These are phyloP conservation scores for Marchantia paleacea DNA, from an alignment of 225 moss, liverwort and hornwort species.

Conservation along the genomic window DNA sequence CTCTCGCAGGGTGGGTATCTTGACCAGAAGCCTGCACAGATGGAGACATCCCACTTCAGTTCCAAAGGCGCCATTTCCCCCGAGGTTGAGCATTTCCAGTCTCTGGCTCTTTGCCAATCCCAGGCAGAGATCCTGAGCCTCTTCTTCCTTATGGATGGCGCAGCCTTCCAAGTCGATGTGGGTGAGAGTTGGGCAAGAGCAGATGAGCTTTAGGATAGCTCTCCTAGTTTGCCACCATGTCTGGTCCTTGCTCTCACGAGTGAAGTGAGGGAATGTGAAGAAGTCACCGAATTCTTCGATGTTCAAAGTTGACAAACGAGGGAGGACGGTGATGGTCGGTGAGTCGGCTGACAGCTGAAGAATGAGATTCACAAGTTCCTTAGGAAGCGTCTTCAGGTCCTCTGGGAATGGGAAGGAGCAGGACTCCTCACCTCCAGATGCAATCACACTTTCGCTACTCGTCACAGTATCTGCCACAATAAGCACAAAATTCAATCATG, in stretches of 20 bases:
- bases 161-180: conserved; percentile 24
- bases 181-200: conserved; percentile 18
- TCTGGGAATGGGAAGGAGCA: neutral
- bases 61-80: conserved; percentile 24
- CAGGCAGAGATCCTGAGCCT: conserved; percentile 20
- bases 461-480: conserved; percentile 3
- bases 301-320: conserved; percentile 15
- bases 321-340: conserved; percentile 17
- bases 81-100: conserved; percentile 17
- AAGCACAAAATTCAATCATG: neutral
- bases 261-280: conserved; percentile 22
- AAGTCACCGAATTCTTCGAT: conserved; percentile 23
- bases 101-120: conserved; percentile 13
- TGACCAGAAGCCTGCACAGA: conserved; percentile 18
- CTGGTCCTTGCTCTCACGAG: conserved; percentile 16
- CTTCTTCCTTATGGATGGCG: conserved; percentile 22
- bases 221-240: conserved; percentile 18
- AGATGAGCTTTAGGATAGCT: conserved; percentile 17
- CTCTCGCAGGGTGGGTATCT: conserved; percentile 12
- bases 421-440: neutral
- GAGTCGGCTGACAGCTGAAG: conserved; percentile 15
- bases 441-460: too few species aligned
- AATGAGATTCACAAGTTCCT: conserved; percentile 6
- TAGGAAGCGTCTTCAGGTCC: conserved; percentile 17
- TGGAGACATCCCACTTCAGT: conserved; percentile 19